These are phyloP conservation scores for Pseudonectria buxi DNA, from an alignment of 2,329 filamentous ascomycete species.

Conservation along the genomic window DNA sequence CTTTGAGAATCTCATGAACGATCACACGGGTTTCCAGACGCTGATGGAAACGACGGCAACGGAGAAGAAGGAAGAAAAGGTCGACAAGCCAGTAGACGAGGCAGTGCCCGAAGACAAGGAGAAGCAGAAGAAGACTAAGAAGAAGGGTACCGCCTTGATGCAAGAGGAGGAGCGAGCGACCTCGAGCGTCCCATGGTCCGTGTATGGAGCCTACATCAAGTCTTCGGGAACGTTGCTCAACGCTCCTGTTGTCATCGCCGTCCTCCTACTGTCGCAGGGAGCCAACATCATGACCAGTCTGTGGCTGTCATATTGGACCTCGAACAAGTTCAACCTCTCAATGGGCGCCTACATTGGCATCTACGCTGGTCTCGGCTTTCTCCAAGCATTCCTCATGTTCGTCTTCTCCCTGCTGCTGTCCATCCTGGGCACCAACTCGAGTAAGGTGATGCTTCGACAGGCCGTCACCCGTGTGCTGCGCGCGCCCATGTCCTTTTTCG, in stretches of 20 bases:
- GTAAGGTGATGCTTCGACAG: slow-evolving; percentile 71
- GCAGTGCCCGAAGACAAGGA: slow-evolving; percentile 33
- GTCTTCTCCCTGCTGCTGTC: slow-evolving; percentile 72
- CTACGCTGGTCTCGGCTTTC: slow-evolving; percentile 63
- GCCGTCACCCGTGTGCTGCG: slow-evolving; percentile 73
- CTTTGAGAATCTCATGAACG: slow-evolving; percentile 77
- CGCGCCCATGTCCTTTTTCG: slow-evolving; percentile 85
- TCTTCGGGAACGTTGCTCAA: slow-evolving; percentile 68
- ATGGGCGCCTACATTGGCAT: slow-evolving; percentile 66
- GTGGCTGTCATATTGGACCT: slow-evolving; percentile 94
- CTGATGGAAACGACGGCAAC: slow-evolving; percentile 81
- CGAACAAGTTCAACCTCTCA: slow-evolving; percentile 62
- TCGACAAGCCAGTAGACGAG: slow-evolving; percentile 38
- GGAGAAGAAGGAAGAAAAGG: slow-evolving; percentile 53
- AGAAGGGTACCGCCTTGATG: slow-evolving; percentile 61
- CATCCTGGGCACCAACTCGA: slow-evolving; percentile 71
- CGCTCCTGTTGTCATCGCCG: slow-evolving; percentile 53
- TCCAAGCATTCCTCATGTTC: slow-evolving; percentile 72
- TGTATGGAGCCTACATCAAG: slow-evolving; percentile 70
- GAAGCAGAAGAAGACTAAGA: slow-evolving; percentile 50
- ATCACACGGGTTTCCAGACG: slow-evolving; percentile 69
- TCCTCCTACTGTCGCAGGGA: slow-evolving; percentile 68
- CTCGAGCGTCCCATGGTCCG: slow-evolving; percentile 69
- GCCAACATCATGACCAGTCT: slow-evolving; percentile 82
- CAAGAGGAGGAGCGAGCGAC: slow-evolving; percentile 64